Conservation (phyloP, 148 eudicot species). For the Pharnaceum exiguum region DNA sequence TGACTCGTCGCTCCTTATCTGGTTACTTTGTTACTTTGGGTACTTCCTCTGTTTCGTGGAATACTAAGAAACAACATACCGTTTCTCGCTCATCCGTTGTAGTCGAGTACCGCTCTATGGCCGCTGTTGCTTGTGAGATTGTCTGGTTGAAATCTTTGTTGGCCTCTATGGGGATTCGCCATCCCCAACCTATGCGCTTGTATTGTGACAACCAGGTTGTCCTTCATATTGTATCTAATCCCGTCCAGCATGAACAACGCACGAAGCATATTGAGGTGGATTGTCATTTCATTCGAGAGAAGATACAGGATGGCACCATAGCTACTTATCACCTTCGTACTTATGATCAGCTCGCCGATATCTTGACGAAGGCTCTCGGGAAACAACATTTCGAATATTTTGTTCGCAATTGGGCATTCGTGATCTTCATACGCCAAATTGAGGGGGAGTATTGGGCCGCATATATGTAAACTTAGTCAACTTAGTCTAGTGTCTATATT, state of each 20-base stretch:
- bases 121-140: too few relatives aligned
- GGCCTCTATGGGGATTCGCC: too few relatives aligned
- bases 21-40: neutral
- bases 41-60: neutral
- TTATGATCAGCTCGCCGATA: neutral
- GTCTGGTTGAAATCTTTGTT: too few relatives aligned
- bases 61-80: neutral
- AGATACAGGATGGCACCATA: neutral
- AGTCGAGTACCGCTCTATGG: neutral
- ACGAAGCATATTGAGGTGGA: neutral
- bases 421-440: neutral
- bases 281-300: neutral
- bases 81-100: neutral
- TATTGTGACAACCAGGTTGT: neutral
- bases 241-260: neutral
- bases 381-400: neutral
- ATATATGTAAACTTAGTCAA: neutral
- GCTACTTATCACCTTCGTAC: neutral
- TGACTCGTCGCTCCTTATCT: neutral
- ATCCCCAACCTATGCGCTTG: neutral
- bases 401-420: neutral
- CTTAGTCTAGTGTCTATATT: neutral
- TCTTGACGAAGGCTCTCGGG: conserved; percentile 1
- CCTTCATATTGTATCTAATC: neutral
- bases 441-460: neutral